Conservation (phyloP, 768 basidiomycete species). For the Omphalotus guepiniiformis region DNA sequence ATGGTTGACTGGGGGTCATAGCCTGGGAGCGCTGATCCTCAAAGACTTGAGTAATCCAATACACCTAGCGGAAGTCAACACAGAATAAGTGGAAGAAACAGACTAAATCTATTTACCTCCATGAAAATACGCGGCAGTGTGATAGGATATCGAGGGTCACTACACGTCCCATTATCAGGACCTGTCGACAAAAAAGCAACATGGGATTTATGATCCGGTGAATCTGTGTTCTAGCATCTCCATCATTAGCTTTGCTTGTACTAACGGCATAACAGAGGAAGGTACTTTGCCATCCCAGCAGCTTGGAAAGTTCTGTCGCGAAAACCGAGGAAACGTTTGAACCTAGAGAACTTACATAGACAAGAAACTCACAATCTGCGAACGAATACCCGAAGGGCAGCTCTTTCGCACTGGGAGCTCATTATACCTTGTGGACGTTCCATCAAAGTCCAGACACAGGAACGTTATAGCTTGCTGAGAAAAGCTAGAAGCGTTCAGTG, state of each 20-base stretch:
- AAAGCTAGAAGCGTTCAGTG: conserved; percentile 25
- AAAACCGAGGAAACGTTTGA: not conserved
- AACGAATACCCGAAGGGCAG: conserved; percentile 17
- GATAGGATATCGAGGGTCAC: conserved; percentile 30
- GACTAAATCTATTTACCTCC: conserved; percentile 23
- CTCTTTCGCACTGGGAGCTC: conserved; percentile 13
- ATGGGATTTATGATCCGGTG: conserved; percentile 35
- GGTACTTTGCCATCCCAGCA: conserved; percentile 33
- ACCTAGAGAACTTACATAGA: not conserved
- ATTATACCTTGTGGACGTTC: conserved; percentile 22
- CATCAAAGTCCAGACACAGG: conserved; percentile 37
- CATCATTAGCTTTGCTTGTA: not conserved
- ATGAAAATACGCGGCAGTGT: conserved; percentile 40
- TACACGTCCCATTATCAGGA: conserved; percentile 37
- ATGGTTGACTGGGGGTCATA: conserved; percentile 25
- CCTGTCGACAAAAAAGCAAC: conserved; percentile 36
- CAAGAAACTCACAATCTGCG: conserved; percentile 14
- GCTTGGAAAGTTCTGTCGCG: conserved; percentile 23
- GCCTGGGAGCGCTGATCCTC: conserved; percentile 20
- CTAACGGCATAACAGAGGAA: not conserved
- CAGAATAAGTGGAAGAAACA: not conserved
- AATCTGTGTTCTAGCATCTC: conserved; percentile 31
- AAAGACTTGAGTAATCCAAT: conserved; percentile 23
- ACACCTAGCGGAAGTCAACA: conserved; percentile 15
- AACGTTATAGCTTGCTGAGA: conserved; percentile 35